Conservation (phyloP, 2,329 filamentous ascomycete genomes). For the Aureobasidium sp. region DNA sequence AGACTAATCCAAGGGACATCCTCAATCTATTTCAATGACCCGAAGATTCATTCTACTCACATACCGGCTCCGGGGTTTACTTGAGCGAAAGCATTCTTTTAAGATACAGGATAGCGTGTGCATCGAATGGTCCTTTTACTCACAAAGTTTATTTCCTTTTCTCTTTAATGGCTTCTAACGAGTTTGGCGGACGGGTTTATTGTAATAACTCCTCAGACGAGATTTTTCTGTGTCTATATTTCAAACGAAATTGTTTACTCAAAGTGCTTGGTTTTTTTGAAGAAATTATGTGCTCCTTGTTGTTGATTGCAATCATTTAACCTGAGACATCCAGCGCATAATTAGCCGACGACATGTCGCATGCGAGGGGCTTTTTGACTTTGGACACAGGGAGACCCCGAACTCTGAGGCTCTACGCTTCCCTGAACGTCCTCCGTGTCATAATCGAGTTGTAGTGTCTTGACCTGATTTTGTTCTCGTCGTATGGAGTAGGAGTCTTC, state of each 20-base stretch:
- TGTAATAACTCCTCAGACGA: constrained; percentile 10
- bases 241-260: not conserved
- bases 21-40: constrained; percentile 4
- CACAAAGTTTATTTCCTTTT: constrained; percentile 7
- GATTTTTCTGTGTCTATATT: constrained; percentile 9
- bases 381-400: not conserved
- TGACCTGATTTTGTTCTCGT: not conserved
- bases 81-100: constrained; percentile 10
- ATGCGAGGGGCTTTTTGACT: not conserved
- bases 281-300: not conserved
- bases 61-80: not conserved
- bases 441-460: not conserved
- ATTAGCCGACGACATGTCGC: not conserved
- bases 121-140: constrained; percentile 7
- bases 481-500: not conserved
- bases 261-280: not conserved
- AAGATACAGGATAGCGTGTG: constrained; percentile 13
- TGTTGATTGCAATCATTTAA: not conserved
- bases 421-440: not conserved
- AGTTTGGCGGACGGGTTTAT: constrained; percentile 9
- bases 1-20: constrained; percentile 28
- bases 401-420: not conserved
- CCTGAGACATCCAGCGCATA: not conserved
- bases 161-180: constrained; percentile 10
- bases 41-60: not conserved